Evolutionary conservation across 768 basidiomycete species (phyloP), one percentile per base, ranked within the genome.

Genomic region (Termitomyces sp.): DNA sequence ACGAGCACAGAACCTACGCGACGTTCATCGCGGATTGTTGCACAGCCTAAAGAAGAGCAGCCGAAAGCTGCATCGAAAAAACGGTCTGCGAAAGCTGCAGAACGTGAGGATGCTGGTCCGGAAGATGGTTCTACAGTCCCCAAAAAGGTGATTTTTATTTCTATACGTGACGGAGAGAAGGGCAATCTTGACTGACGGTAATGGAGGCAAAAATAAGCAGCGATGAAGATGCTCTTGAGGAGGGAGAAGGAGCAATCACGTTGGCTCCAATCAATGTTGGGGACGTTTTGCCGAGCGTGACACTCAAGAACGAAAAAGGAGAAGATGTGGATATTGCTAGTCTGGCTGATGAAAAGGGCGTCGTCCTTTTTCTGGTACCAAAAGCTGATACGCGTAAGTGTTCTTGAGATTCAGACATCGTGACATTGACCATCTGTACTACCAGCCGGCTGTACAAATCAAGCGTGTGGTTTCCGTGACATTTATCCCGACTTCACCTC

Each of bases 401-500:
- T 28, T 55, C 22, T 34, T 48, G 31, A 10, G 47, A 24, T 36
- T 41, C 20, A 1, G 4, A 10, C n/a, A 37, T 18, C n/a, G 9
- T 42, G 13, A 22, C 26, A 29, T 26, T 20, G 29, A 31, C 16
- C 15, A 31, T 48, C n/a, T 31, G 22, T 33, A 34, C 13, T 33
- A 46, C 45, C 46, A 91, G 90, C 89, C 54, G 94, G 95, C 33
- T 97, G 95, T 74, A 98, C 94, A 3, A 87, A 75, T 36, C 94
- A 98, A 70, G 94, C 95, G 0, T 98, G 95, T 68, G 90, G 87
- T 4, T 98, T 90, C 79, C 81, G 93, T 20, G 94, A 98, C 68
- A 77, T 77, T 53, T 91, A 88, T 69, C 81, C 85, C 5, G 87
- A 90, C 61, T 95, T 95, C 69, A 76, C 81, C 2, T 73, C 81